A percentile compares a stretch with the other conserved stretches of the same genome.
These are phyloP conservation scores for Serendipita sp. DNA, from an alignment of 1,284 basidiomycete genomes.

Conservation along the genomic window DNA sequence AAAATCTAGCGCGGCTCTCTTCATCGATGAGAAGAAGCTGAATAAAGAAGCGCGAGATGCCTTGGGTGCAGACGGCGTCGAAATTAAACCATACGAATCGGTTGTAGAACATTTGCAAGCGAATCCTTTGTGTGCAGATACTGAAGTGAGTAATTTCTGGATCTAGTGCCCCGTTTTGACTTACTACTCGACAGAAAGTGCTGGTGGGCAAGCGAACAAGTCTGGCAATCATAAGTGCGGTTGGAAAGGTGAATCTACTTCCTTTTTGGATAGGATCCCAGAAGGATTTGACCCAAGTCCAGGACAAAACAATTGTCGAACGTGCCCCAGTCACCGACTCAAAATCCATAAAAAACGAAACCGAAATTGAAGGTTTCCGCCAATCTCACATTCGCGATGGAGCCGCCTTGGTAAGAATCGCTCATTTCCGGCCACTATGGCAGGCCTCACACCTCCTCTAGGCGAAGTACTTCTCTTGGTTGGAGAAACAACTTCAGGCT, in stretches of 20 bases:
- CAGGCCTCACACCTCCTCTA: constrained; percentile 8
- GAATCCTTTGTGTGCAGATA: constrained; percentile 25
- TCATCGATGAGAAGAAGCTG: constrained; percentile 56
- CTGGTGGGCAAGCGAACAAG: constrained; percentile 60
- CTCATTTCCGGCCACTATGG: not conserved
- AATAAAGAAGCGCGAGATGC: constrained; percentile 40
- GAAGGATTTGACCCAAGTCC: constrained; percentile 3
- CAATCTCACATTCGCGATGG: constrained; percentile 85
- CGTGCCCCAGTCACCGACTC: constrained; percentile 68
- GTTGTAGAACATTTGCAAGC: constrained; percentile 50
- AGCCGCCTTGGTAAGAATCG: constrained; percentile 46
- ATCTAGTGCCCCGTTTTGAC: not conserved
- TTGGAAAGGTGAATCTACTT: constrained; percentile 42
- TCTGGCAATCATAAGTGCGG: constrained; percentile 62
- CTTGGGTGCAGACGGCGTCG: constrained; percentile 44
- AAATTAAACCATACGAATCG: constrained; percentile 54
- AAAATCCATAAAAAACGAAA: constrained; percentile 82
- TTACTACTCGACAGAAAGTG: constrained; percentile 31
- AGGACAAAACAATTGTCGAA: constrained; percentile 44
- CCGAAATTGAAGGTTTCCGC: constrained; percentile 82
- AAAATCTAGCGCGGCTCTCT: constrained; percentile 50
- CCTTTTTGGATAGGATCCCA: constrained; percentile 9
- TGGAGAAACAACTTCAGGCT: constrained; percentile 66
- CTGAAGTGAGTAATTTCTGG: not conserved
- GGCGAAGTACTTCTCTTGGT: constrained; percentile 83